phyloP scores from a whole-genome alignment of 2,329 filamentous ascomycete species.

The Arthrinium phaeospermum region DNA sequence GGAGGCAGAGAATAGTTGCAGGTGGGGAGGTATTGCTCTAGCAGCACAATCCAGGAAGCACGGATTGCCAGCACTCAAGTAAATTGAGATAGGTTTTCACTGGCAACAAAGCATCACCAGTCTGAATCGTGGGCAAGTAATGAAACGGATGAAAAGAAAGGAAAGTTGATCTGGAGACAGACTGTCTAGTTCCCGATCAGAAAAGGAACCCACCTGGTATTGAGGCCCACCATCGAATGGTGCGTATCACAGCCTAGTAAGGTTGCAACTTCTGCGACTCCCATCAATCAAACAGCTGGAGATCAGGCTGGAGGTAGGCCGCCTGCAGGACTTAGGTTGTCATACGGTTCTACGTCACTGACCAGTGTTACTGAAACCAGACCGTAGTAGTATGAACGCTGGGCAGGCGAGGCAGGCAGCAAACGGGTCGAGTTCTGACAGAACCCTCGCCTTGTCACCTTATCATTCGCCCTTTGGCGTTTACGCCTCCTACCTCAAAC shows the following conservation, averaged over 20 bases:
- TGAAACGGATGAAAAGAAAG: conserved; percentile 6
- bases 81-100: not conserved
- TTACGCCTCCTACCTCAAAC: not conserved
- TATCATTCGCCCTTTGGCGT: not conserved
- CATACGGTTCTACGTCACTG: not conserved
- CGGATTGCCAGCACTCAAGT: too few relatives aligned
- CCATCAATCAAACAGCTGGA: not conserved
- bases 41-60: not conserved
- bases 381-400: not conserved
- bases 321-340: not conserved
- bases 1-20: not conserved
- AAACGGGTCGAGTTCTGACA: not conserved
- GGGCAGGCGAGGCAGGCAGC: not conserved
- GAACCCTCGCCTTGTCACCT: not conserved
- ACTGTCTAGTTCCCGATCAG: conserved; percentile 1
- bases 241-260: not conserved
- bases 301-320: not conserved
- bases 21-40: not conserved
- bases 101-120: not conserved
- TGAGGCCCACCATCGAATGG: not conserved
- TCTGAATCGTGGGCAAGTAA: not conserved
- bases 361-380: not conserved
- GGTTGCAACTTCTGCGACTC: not conserved
- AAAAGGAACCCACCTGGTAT: not conserved
- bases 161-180: not conserved